A percentile compares a stretch with the other conserved stretches of the same genome.
phyloP scores from a whole-genome alignment of 331 rosid genomes.

The Acacia pycnantha region DNA sequence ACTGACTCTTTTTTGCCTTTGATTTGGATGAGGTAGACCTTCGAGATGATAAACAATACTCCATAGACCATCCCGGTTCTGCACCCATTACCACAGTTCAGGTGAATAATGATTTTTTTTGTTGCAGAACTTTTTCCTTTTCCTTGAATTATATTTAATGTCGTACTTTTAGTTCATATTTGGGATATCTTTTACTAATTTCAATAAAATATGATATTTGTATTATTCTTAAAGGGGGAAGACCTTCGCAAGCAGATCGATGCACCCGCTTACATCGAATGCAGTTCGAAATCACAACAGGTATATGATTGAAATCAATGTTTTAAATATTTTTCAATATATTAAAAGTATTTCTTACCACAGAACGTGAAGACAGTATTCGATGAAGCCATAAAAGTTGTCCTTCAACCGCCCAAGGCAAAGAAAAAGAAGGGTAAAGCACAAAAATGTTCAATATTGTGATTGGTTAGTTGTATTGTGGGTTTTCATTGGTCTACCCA shows the following conservation, averaged over 20 bases:
- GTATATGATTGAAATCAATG: slow-evolving; percentile 34
- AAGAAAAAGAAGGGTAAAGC: slow-evolving; percentile 96
- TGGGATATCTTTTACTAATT: neutral
- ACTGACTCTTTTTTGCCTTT: slow-evolving; percentile 24
- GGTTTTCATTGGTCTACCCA: slow-evolving; percentile 40
- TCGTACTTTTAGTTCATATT: too few relatives aligned
- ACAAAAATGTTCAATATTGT: slow-evolving; percentile 93
- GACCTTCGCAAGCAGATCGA: slow-evolving; percentile 95
- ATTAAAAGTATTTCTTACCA: slow-evolving; percentile 47
- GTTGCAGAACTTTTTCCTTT: neutral
- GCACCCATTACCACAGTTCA: slow-evolving; percentile 87
- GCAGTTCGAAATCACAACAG: slow-evolving; percentile 99
- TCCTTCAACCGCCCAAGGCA: slow-evolving; percentile 99
- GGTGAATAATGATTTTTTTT: slow-evolving; percentile 41
- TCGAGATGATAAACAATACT: slow-evolving; percentile 95
- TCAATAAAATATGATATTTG: slow-evolving; percentile 19
- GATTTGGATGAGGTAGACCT: slow-evolving; percentile 63
- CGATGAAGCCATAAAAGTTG: slow-evolving; percentile 98
- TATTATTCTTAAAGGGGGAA: slow-evolving; percentile 63
- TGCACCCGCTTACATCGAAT: slow-evolving; percentile 93
- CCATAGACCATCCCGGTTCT: slow-evolving; percentile 93
- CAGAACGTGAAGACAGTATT: slow-evolving; percentile 97
- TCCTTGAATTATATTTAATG: too few relatives aligned
- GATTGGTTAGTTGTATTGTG: slow-evolving; percentile 59
- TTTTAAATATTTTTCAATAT: slow-evolving; percentile 7